These are phyloP conservation scores for Thalassiosira mediterranea DNA, from an alignment of 352 stramenopile genomes.

Conservation along the genomic window DNA sequence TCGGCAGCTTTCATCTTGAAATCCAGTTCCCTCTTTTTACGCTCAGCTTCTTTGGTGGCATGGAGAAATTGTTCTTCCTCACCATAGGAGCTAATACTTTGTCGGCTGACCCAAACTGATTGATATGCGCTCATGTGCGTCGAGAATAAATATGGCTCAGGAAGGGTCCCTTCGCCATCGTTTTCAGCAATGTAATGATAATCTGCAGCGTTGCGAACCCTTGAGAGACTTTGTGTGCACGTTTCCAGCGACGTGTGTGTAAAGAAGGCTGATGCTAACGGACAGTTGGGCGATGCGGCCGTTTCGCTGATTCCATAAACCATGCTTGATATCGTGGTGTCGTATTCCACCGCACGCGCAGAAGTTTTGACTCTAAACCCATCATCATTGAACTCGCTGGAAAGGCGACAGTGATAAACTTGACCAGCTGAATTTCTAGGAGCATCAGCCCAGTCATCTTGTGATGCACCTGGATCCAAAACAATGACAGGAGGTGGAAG, in stretches of 20 bases:
- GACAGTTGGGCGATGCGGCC: slow-evolving; percentile 38
- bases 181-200: slow-evolving; percentile 68
- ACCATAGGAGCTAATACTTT: slow-evolving; percentile 49
- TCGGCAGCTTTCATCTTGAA: slow-evolving; percentile 56
- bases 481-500: slow-evolving; percentile 48
- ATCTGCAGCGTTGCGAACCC: slow-evolving; percentile 42
- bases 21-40: slow-evolving; percentile 32
- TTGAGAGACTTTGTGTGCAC: slow-evolving; percentile 43
- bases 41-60: slow-evolving; percentile 50
- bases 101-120: slow-evolving; percentile 48
- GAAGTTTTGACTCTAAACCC: slow-evolving; percentile 47
- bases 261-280: slow-evolving; percentile 25
- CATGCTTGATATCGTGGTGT: slow-evolving; percentile 45
- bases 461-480: slow-evolving; percentile 41
- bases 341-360: slow-evolving; percentile 44
- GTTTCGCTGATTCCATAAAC: slow-evolving; percentile 55
- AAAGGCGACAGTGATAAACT: slow-evolving; percentile 38
- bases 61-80: slow-evolving; percentile 49
- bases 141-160: slow-evolving; percentile 53
- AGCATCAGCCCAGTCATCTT: slow-evolving; percentile 48
- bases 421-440: slow-evolving; percentile 34
- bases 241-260: slow-evolving; percentile 44
- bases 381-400: slow-evolving; percentile 46
- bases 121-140: slow-evolving; percentile 59
- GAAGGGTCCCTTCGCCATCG: slow-evolving; percentile 48